Evolutionary conservation across 2,329 filamentous ascomycete genomes (phyloP).

Genomic region (Trichophaea hybrida): DNA sequence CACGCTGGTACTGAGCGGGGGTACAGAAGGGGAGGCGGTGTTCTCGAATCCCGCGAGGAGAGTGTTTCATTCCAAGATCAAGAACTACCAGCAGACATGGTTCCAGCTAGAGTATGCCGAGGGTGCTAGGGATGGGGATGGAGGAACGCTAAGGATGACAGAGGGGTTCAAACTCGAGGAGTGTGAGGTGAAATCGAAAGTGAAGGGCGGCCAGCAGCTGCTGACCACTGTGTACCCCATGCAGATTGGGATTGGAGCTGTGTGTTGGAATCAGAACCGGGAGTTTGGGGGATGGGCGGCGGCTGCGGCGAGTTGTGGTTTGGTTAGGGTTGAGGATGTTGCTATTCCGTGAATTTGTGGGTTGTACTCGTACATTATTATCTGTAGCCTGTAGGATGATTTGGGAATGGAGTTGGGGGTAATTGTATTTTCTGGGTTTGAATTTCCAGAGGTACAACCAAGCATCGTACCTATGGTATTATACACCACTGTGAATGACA

Average conservation of each 20-base stretch:
- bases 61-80: conserved; percentile 29
- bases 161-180: conserved; percentile 27
- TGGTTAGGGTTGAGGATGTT: conserved; percentile 39
- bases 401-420: too few relatives aligned
- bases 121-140: conserved; percentile 7
- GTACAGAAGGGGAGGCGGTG: conserved; percentile 34
- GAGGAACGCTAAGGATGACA: conserved; percentile 23
- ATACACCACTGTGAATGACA: too few relatives aligned
- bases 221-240: conserved; percentile 32
- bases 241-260: conserved; percentile 33
- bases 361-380: too few relatives aligned
- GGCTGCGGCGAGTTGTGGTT: conserved; percentile 36
- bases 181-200: conserved; percentile 13
- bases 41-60: conserved; percentile 34
- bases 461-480: too few relatives aligned
- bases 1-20: conserved; percentile 35
- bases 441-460: too few relatives aligned
- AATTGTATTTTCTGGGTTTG: too few relatives aligned
- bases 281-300: conserved; percentile 38
- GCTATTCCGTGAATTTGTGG: conserved; percentile 2
- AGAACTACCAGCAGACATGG: conserved; percentile 37
- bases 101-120: conserved; percentile 36
- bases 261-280: conserved; percentile 41
- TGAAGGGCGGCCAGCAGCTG: background rate
- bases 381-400: too few relatives aligned